Conservation (phyloP, 2,329 filamentous ascomycete genomes). For the Macrophomina phaseolina region DNA sequence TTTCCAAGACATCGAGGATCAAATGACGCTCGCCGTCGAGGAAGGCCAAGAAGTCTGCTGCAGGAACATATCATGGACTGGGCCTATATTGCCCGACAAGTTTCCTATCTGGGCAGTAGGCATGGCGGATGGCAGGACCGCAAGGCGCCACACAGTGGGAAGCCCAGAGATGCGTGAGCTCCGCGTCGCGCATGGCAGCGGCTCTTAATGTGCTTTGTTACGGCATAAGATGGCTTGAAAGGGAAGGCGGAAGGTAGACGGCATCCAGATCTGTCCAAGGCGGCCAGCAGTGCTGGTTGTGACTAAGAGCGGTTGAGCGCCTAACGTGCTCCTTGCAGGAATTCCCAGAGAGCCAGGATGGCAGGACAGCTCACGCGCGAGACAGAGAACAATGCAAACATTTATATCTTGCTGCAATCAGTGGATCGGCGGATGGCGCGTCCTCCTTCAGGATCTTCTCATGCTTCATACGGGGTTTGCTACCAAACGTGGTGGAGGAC, state of each 20-base stretch:
- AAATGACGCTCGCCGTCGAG: background rate
- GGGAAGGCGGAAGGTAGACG: background rate
- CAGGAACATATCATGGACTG: background rate
- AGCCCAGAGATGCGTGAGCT: background rate
- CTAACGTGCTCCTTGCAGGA: background rate
- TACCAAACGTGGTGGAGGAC: background rate
- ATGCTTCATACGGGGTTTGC: background rate
- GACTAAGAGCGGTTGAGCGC: background rate
- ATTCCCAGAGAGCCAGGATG: background rate
- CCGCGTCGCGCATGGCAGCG: slow-evolving; percentile 2
- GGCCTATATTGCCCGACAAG: background rate
- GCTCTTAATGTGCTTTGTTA: background rate
- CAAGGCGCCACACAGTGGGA: background rate
- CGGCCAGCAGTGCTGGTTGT: background rate
- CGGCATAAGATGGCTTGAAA: background rate
- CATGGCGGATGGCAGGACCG: background rate
- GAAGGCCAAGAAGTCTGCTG: background rate
- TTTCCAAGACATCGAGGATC: background rate
- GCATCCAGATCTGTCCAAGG: background rate
- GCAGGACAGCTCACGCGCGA: slow-evolving; percentile 1
- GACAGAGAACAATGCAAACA: slow-evolving; percentile 6
- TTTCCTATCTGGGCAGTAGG: background rate
- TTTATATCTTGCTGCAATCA: background rate
- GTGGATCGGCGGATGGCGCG: slow-evolving; percentile 1
- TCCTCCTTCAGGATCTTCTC: background rate